phyloP scores from a whole-genome alignment of 352 stramenopile genomes.

The Phytophthora tentaculata region DNA sequence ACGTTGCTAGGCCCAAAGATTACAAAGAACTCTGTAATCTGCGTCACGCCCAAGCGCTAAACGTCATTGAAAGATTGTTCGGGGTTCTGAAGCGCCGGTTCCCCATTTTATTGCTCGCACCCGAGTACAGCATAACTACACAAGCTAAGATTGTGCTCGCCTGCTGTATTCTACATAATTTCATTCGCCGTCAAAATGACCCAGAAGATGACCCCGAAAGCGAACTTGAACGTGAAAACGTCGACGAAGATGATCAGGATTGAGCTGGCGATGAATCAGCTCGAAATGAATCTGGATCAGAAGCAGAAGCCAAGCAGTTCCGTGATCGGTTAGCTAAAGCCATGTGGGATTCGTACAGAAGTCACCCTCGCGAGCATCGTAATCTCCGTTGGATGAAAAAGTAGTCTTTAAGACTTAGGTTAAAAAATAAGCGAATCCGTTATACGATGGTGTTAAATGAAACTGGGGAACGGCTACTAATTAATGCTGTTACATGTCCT shows the following conservation, averaged over 20 bases:
- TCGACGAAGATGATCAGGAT: not conserved
- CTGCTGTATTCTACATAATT: constrained; percentile 24
- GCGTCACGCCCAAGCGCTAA: constrained; percentile 22
- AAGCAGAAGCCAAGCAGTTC: constrained; percentile 5
- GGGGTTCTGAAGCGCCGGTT: constrained; percentile 26
- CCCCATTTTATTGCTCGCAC: not conserved
- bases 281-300: not conserved
- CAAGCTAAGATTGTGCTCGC: constrained; percentile 23
- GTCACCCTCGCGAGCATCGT: too few species aligned
- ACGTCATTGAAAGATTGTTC: constrained; percentile 27
- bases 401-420: not conserved
- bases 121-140: constrained; percentile 10
- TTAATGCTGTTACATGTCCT: too few species aligned
- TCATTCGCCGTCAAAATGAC: constrained; percentile 13
- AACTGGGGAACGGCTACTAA: too few species aligned
- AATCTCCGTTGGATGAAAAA: too few species aligned
- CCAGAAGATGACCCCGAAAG: constrained; percentile 1
- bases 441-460: too few species aligned
- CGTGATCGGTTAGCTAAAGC: constrained; percentile 14
- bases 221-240: constrained; percentile 2
- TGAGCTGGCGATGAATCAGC: not conserved
- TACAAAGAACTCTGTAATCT: constrained; percentile 33
- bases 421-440: too few species aligned
- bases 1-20: constrained; percentile 15
- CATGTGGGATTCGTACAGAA: constrained; percentile 22